Conservation (phyloP, 1,284 basidiomycete genomes). For the Cutaneotrichosporon dermatis region DNA sequence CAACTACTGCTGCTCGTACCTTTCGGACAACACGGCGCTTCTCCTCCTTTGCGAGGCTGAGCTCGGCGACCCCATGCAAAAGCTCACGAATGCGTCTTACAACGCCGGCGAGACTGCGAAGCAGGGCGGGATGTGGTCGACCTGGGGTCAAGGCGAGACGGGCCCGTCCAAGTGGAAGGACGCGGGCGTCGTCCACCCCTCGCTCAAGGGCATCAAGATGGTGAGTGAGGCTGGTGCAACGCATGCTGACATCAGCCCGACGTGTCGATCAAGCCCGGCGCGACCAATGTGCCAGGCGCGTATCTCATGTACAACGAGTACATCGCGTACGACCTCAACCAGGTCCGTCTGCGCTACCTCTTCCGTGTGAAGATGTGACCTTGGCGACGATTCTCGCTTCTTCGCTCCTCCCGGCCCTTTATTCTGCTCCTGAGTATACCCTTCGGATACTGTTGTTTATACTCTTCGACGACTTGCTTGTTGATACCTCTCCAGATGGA, state of each 20-base stretch:
- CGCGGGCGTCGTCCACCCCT: constrained; percentile 13
- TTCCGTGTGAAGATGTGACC: constrained; percentile 18
- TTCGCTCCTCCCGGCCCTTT: no score
- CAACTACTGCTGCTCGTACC: constrained; percentile 56
- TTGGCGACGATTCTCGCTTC: no score
- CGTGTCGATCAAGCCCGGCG: constrained; percentile 1
- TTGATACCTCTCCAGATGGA: no score
- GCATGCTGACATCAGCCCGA: constrained; percentile 13
- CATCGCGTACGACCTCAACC: constrained; percentile 18
- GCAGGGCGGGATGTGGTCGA: constrained; percentile 12
- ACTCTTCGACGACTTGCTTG: no score
- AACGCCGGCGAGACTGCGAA: constrained; percentile 15
- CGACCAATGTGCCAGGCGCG: constrained; percentile 8
- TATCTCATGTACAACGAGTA: constrained; percentile 23
- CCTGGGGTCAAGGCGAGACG: constrained; percentile 18
- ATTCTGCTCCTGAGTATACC: no score
- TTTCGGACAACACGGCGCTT: constrained; percentile 13
- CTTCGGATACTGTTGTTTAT: no score
- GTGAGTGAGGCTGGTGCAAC: no score
- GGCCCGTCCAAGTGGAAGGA: constrained; percentile 20
- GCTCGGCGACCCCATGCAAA: constrained; percentile 18
- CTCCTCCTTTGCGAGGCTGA: constrained; percentile 24
- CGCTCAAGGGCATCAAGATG: constrained; percentile 17
- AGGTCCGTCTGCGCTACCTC: constrained; percentile 22
- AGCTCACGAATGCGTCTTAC: constrained; percentile 14